Percentiles rank a stretch among this genome's conserved stretches.
These are phyloP conservation scores for Cyclotella atomus DNA, from an alignment of 108 stramenopile species.

Conservation along the genomic window DNA sequence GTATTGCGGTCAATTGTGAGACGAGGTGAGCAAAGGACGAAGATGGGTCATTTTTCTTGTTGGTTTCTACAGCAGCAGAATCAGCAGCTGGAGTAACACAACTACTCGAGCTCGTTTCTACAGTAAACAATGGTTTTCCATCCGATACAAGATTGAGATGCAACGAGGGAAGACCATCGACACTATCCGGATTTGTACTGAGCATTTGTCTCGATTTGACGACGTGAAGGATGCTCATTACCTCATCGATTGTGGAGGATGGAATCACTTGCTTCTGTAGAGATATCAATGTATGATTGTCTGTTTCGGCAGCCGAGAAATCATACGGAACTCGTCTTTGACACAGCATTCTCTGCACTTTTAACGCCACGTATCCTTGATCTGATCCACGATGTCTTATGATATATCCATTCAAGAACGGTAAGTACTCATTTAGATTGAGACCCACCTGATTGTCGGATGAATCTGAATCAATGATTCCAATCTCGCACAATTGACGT, in stretches of 20 bases:
- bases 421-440: slow-evolving; percentile 17
- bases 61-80: neutral
- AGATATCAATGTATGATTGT: slow-evolving; percentile 9
- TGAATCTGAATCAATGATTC: no score
- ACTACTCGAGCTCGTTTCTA: no score
- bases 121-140: slow-evolving; percentile 59
- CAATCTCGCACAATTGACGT: no score
- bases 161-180: slow-evolving; percentile 75
- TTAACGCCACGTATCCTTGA: slow-evolving; percentile 16
- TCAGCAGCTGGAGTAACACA: no score
- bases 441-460: no score
- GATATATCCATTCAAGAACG: slow-evolving; percentile 22
- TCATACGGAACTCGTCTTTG: slow-evolving; percentile 27
- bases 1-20: slow-evolving; percentile 41
- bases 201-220: slow-evolving; percentile 47
- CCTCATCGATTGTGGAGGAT: neutral
- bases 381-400: slow-evolving; percentile 28
- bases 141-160: slow-evolving; percentile 72
- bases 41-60: slow-evolving; percentile 19
- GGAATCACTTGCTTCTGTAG: slow-evolving; percentile 16
- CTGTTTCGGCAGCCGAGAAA: neutral
- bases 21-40: slow-evolving; percentile 54
- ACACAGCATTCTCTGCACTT: slow-evolving; percentile 17
- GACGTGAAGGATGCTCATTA: slow-evolving; percentile 15
- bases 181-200: slow-evolving; percentile 75